Conservation (phyloP, 1,139 yeast species). For the Saccharomycopsis crataegensis region DNA sequence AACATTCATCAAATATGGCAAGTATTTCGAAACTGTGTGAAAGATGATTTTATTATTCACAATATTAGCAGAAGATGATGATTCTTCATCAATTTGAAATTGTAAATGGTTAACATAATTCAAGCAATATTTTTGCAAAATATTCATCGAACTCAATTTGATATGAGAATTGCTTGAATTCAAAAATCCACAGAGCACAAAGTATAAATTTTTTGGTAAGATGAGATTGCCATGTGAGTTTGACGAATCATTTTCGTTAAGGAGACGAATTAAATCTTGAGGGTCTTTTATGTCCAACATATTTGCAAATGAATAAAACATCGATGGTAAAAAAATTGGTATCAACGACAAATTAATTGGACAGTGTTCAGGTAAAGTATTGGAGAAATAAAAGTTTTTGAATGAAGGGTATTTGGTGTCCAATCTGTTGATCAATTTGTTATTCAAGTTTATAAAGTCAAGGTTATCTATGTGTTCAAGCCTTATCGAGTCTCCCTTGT, state of each 20-base stretch:
- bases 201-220: constrained; percentile 7
- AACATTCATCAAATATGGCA: constrained; percentile 10
- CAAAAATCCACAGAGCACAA: constrained; percentile 5
- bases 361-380: constrained; percentile 8
- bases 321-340: constrained; percentile 7
- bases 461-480: background rate
- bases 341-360: constrained; percentile 2
- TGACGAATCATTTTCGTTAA: background rate
- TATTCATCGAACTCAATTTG: constrained; percentile 6
- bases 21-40: constrained; percentile 4
- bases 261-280: background rate
- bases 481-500: background rate
- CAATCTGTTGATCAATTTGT: background rate
- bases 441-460: background rate
- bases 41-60: background rate
- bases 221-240: background rate
- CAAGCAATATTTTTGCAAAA: constrained; percentile 5
- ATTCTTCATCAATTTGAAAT: background rate
- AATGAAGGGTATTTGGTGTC: constrained; percentile 1
- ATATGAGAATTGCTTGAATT: constrained; percentile 10
- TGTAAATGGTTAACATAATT: background rate
- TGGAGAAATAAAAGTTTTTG: background rate
- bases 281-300: constrained; percentile 1
- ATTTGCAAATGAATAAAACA: constrained; percentile 10
- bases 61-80: background rate